These are phyloP conservation scores for Nyssa sinensis DNA, from an alignment of 148 eudicot genomes.

Conservation along the genomic window DNA sequence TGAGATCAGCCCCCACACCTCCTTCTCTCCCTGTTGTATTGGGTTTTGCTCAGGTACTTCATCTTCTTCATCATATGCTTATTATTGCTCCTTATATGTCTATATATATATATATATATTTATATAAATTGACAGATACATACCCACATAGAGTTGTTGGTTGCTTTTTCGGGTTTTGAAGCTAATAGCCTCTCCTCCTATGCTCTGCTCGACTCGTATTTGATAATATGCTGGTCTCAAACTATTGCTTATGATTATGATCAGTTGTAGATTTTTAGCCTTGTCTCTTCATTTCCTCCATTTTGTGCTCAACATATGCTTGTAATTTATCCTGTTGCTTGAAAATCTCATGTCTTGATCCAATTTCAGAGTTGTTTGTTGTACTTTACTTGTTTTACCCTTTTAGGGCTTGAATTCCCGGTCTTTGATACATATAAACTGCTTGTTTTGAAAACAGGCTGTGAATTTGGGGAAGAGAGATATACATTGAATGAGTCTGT, in stretches of 20 bases:
- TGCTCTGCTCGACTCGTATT: background rate
- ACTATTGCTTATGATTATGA: too few species aligned
- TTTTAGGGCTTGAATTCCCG: constrained; percentile 10
- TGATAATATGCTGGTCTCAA: background rate
- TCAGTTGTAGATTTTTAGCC: background rate
- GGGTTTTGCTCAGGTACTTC: constrained; percentile 32
- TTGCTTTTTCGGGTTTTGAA: constrained; percentile 13
- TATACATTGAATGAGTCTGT: too few species aligned
- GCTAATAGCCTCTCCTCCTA: constrained; percentile 2
- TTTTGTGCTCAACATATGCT: background rate
- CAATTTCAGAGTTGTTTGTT: background rate
- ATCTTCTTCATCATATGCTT: background rate
- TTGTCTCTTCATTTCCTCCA: constrained; percentile 1
- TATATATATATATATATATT: background rate
- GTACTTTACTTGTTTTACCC: background rate
- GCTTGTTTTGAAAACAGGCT: background rate
- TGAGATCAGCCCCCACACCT: too few species aligned
- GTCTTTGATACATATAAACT: background rate
- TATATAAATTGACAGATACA: background rate
- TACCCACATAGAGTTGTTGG: background rate
- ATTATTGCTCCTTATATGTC: too few species aligned
- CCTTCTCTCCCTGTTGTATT: constrained; percentile 5
- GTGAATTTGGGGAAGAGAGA: background rate
- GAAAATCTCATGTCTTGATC: background rate
- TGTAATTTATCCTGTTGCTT: background rate